Evolutionary conservation across 2,329 filamentous ascomycete genomes (phyloP).

Genomic region (Penicillium brasilianum): DNA sequence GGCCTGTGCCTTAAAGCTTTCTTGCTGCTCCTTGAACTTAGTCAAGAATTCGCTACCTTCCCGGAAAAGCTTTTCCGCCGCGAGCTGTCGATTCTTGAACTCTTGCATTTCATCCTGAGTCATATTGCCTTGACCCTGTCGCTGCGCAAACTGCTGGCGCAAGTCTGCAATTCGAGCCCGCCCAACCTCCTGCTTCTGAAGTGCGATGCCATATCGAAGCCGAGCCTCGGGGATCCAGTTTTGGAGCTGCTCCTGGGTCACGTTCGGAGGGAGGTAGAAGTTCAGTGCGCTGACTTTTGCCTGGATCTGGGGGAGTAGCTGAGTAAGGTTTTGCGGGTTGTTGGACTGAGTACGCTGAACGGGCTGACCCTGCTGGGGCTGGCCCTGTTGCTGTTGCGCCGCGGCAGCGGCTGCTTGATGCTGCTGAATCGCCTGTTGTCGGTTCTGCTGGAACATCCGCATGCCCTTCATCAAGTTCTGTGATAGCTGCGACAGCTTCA

Average conservation of each 20-base stretch:
- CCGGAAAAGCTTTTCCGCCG: conserved; percentile 47
- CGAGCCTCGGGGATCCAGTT: conserved; percentile 55
- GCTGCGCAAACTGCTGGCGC: conserved; percentile 44
- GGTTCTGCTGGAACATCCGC: conserved; percentile 52
- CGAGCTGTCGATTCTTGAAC: conserved; percentile 48
- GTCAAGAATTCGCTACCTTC: conserved; percentile 54
- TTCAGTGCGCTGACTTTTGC: conserved; percentile 51
- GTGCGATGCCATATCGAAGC: conserved; percentile 53
- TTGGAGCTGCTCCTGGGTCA: conserved; percentile 50
- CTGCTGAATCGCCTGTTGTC: conserved; percentile 38
- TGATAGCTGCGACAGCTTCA: conserved; percentile 58
- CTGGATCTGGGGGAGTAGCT: conserved; percentile 53
- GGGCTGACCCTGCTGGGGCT: conserved; percentile 29
- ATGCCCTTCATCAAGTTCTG: conserved; percentile 58
- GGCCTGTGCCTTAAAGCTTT: conserved; percentile 46
- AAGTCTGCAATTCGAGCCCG: conserved; percentile 50
- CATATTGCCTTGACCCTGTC: conserved; percentile 47
- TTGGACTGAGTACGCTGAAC: conserved; percentile 41
- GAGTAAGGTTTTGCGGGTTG: conserved; percentile 47
- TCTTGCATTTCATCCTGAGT: conserved; percentile 50
- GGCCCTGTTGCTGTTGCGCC: conserved; percentile 31
- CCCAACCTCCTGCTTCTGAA: conserved; percentile 56
- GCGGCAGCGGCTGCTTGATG: conserved; percentile 10
- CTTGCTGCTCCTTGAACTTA: conserved; percentile 56
- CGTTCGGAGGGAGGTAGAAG: conserved; percentile 53